A percentile compares a stretch with the other conserved stretches of the same genome.
Evolutionary conservation across 2,329 filamentous ascomycete species (phyloP).

Genomic region (Huntiella bhutanensis): DNA sequence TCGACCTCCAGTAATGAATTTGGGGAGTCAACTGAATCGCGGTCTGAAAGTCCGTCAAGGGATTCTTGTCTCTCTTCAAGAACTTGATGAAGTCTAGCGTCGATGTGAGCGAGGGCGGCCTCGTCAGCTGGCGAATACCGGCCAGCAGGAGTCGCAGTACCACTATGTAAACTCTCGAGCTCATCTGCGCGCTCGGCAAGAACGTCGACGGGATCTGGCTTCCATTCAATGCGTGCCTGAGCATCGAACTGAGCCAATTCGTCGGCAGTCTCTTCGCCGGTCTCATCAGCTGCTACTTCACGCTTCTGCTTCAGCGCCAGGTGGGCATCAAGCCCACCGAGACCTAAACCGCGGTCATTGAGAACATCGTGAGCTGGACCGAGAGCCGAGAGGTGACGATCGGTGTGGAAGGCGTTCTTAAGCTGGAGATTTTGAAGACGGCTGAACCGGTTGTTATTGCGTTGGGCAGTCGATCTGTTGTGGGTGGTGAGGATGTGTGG

Average conservation of each 20-base stretch:
- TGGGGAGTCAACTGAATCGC: constrained; percentile 16
- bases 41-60: constrained; percentile 23
- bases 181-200: constrained; percentile 15
- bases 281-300: constrained; percentile 30
- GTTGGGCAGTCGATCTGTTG: constrained; percentile 43
- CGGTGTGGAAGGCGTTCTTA: constrained; percentile 54
- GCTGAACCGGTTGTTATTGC: constrained; percentile 34
- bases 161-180: constrained; percentile 14
- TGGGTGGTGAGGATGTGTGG: constrained; percentile 57
- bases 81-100: constrained; percentile 68
- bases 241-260: constrained; percentile 91
- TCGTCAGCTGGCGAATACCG: constrained; percentile 24
- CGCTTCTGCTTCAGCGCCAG: constrained; percentile 73
- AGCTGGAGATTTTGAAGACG: constrained; percentile 41
- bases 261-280: constrained; percentile 38
- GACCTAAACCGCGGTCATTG: constrained; percentile 23
- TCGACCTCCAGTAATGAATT: constrained; percentile 21
- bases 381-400: constrained; percentile 30
- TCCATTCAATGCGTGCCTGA: constrained; percentile 77
- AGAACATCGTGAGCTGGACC: constrained; percentile 34
- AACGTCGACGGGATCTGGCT: constrained; percentile 34
- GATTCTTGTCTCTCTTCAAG: constrained; percentile 37
- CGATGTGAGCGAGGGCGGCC: constrained; percentile 58
- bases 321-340: constrained; percentile 69
- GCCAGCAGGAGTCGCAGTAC: constrained; percentile 14